A percentile compares a stretch with the other conserved stretches of the same genome.
Conservation (phyloP, 306 rosid genomes). For the Dalbergia oliveri region DNA sequence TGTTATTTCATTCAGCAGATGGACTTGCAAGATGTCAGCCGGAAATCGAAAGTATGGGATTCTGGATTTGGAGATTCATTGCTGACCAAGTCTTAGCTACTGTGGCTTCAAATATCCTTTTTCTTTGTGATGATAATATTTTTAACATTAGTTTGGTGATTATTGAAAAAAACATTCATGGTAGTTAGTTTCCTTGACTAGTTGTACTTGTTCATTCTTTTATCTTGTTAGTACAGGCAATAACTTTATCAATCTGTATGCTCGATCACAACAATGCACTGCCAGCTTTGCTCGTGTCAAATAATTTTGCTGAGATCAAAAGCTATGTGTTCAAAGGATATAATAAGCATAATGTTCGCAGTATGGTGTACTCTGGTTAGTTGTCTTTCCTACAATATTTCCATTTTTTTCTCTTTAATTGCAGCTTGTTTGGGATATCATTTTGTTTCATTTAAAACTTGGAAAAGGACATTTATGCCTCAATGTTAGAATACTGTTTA, state of each 20-base stretch:
- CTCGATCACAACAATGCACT: slow-evolving; percentile 90
- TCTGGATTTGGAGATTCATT: slow-evolving; percentile 75
- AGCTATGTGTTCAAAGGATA: slow-evolving; percentile 86
- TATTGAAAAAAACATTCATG: not conserved
- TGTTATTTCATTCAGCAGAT: slow-evolving; percentile 80
- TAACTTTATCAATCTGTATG: slow-evolving; percentile 83
- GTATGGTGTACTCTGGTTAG: slow-evolving; percentile 87
- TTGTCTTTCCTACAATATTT: slow-evolving; percentile 25
- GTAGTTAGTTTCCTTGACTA: slow-evolving; percentile 68
- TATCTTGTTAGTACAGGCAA: slow-evolving; percentile 89
- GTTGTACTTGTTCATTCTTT: slow-evolving; percentile 78
- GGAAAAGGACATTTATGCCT: slow-evolving; percentile 19
- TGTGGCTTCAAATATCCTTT: slow-evolving; percentile 88
- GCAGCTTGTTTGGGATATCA: not conserved
- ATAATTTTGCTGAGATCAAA: slow-evolving; percentile 90
- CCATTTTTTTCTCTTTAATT: slow-evolving; percentile 15
- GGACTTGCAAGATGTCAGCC: slow-evolving; percentile 75
- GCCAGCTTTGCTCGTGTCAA: slow-evolving; percentile 87
- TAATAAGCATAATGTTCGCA: slow-evolving; percentile 80
- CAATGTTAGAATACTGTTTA: slow-evolving; percentile 5
- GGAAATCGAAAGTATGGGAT: slow-evolving; percentile 60
- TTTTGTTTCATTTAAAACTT: slow-evolving; percentile 11
- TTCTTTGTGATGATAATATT: slow-evolving; percentile 32
- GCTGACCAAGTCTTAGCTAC: slow-evolving; percentile 72
- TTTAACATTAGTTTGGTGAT: slow-evolving; percentile 7